Evolutionary conservation across 768 basidiomycete species (phyloP).

Genomic region (Hygrophorus pudorinus): DNA sequence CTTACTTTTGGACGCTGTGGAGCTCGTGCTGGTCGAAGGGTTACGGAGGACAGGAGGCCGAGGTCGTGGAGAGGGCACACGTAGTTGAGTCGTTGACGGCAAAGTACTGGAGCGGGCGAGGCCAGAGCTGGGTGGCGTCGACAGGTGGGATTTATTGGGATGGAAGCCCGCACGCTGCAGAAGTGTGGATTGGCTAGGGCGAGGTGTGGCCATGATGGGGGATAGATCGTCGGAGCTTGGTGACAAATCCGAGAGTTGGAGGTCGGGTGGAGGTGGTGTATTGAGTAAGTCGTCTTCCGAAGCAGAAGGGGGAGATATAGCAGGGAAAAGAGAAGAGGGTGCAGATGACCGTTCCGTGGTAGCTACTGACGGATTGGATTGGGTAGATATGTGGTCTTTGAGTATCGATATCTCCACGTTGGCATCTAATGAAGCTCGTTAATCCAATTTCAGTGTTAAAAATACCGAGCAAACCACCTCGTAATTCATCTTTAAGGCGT

Average conservation of each 20-base stretch:
- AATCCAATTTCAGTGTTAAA: background rate
- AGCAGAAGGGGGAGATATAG: constrained; percentile 17
- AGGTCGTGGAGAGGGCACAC: constrained; percentile 35
- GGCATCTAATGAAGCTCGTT: constrained; percentile 44
- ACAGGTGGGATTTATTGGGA: constrained; percentile 31
- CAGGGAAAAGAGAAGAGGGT: constrained; percentile 21
- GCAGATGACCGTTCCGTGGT: constrained; percentile 17
- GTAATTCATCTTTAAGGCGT: constrained; percentile 82
- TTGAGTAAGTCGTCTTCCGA: constrained; percentile 51
- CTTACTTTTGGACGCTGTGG: constrained; percentile 54
- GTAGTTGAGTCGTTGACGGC: constrained; percentile 31
- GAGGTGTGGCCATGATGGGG: constrained; percentile 29
- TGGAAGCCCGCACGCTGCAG: constrained; percentile 45
- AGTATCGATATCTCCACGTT: constrained; percentile 78
- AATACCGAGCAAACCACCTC: constrained; percentile 45
- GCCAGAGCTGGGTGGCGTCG: constrained; percentile 31
- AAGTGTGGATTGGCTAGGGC: constrained; percentile 34
- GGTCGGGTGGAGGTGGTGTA: constrained; percentile 48
- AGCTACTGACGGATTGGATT: constrained; percentile 15
- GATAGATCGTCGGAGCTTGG: constrained; percentile 30
- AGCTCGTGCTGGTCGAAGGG: constrained; percentile 27
- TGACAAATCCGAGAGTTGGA: constrained; percentile 49
- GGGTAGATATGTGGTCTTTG: constrained; percentile 56
- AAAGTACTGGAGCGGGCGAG: constrained; percentile 50
- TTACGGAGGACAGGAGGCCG: constrained; percentile 26